Evolutionary conservation across 2,329 filamentous ascomycete species (phyloP).

Genomic region (Aureobasidium melanogenum): DNA sequence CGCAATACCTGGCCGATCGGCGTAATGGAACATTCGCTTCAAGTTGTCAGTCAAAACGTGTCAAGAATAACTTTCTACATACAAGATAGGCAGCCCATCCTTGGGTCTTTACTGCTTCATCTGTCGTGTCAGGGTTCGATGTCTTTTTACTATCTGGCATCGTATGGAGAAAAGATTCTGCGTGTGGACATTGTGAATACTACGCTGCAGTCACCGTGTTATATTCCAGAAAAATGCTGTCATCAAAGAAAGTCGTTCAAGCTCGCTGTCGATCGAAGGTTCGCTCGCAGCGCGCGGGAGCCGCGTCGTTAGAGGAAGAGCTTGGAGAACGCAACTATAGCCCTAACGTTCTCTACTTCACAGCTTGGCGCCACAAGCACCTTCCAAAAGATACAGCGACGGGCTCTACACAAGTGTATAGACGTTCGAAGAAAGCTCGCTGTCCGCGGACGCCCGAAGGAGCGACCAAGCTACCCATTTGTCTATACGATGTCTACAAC

Average conservation of each 20-base stretch:
- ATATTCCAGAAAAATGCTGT: not conserved
- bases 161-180: not conserved
- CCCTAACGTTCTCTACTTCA: not conserved
- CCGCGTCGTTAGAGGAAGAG: not conserved
- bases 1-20: not conserved
- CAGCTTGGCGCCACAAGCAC: not conserved
- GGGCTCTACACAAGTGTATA: not conserved
- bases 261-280: not conserved
- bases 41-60: not conserved
- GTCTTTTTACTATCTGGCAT: not conserved
- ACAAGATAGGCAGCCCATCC: slow-evolving; percentile 3
- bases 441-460: not conserved
- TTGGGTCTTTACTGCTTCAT: not conserved
- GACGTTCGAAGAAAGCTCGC: not conserved
- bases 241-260: not conserved
- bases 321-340: not conserved
- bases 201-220: not conserved
- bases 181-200: not conserved
- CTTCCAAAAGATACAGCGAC: too few relatives aligned
- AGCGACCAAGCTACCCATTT: not conserved
- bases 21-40: not conserved
- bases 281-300: not conserved
- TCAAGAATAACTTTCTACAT: not conserved
- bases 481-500: not conserved
- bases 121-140: not conserved